phyloP scores from a whole-genome alignment of 1,284 basidiomycete genomes.

The Ustilago xerochloae region DNA sequence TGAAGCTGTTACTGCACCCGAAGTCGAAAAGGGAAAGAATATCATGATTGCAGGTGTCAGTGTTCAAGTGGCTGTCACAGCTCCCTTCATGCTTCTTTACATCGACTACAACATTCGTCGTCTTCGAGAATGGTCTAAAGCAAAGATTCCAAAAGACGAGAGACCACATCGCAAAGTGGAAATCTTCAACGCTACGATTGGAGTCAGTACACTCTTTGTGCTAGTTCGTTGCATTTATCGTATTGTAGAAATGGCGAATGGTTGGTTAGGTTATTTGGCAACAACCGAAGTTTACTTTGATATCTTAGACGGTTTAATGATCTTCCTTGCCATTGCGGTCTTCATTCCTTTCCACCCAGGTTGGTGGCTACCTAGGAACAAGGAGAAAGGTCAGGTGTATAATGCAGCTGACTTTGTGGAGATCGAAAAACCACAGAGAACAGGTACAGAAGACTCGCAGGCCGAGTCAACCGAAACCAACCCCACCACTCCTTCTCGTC shows the following conservation, averaged over 20 bases:
- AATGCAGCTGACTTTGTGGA: conserved; percentile 15
- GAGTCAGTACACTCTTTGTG: conserved; percentile 40
- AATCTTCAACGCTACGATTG: conserved; percentile 27
- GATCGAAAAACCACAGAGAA: conserved; percentile 15
- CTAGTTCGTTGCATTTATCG: conserved; percentile 49
- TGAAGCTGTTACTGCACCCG: conserved; percentile 15
- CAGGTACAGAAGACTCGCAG: neutral
- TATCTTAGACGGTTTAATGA: conserved; percentile 45
- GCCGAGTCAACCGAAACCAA: neutral
- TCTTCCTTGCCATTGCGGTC: conserved; percentile 35
- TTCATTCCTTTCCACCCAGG: conserved; percentile 47
- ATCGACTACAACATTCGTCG: conserved; percentile 48
- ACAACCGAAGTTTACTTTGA: conserved; percentile 39
- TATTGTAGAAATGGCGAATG: conserved; percentile 49
- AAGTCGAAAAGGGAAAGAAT: conserved; percentile 21
- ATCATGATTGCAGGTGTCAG: conserved; percentile 49
- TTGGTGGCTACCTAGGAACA: conserved; percentile 22
- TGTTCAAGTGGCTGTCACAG: conserved; percentile 42
- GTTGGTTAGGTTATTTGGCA: conserved; percentile 43
- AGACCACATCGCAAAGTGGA: conserved; percentile 27
- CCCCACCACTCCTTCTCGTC: neutral
- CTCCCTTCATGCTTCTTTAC: conserved; percentile 37
- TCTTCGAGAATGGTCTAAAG: conserved; percentile 27
- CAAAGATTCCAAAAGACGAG: conserved; percentile 9
- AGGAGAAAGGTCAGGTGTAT: conserved; percentile 16